These are phyloP conservation scores for Citrus mangshanensis DNA, from an alignment of 345 rosid species.

Conservation along the genomic window DNA sequence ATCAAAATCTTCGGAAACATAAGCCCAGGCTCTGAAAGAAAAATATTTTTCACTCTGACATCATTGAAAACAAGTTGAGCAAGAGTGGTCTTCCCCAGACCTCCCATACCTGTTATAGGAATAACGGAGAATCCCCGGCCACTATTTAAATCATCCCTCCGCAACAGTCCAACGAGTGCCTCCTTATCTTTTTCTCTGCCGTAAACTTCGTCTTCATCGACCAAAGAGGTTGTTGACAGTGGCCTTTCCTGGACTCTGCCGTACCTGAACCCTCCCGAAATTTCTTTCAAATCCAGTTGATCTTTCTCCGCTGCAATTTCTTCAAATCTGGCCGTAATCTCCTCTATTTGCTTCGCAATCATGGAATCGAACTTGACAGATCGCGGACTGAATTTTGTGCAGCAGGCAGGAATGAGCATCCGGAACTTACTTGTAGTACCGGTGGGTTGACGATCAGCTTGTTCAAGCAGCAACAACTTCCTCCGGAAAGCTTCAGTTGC, in stretches of 20 bases:
- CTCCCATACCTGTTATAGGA: conserved; percentile 24
- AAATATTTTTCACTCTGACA: background rate
- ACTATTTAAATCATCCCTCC: background rate
- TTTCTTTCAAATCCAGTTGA: background rate
- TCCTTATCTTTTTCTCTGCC: conserved; percentile 23
- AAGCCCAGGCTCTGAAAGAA: conserved; percentile 7
- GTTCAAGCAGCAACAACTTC: background rate
- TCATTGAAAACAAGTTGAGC: conserved; percentile 21
- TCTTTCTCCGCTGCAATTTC: background rate
- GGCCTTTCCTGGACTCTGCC: background rate
- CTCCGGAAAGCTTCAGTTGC: background rate
- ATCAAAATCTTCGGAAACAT: conserved; percentile 12
- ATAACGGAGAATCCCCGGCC: conserved; percentile 2
- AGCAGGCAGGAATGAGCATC: background rate
- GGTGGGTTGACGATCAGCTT: background rate
- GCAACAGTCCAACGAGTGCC: background rate
- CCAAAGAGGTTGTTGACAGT: conserved; percentile 6
- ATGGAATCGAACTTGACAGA: background rate
- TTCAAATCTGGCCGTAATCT: conserved; percentile 5
- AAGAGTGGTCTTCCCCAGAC: conserved; percentile 24
- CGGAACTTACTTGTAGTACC: background rate
- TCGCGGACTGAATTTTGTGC: background rate
- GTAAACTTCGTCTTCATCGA: conserved; percentile 15
- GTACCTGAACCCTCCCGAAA: background rate
- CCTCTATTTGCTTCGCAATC: background rate